Evolutionary conservation across 192 early-diverging fungal genomes (phyloP).

Genomic region (Backusella psychrophila): DNA sequence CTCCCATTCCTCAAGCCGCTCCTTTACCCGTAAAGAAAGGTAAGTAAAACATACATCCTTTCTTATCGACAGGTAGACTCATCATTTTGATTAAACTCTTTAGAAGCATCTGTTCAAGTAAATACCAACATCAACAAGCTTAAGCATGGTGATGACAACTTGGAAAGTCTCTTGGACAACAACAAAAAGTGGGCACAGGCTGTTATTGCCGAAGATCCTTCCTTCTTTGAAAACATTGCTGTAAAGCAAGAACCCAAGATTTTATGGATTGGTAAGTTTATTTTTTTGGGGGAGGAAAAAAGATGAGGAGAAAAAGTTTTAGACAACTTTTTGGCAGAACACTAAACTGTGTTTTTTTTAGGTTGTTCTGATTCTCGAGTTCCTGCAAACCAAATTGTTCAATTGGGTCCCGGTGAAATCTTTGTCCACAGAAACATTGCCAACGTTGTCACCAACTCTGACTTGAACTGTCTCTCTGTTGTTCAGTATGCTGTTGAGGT

Average conservation of each 20-base stretch:
- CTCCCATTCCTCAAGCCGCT: not conserved
- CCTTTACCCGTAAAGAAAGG: not conserved
- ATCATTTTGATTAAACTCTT: not conserved
- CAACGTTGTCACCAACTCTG: constrained; percentile 80
- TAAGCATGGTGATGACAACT: constrained; percentile 16
- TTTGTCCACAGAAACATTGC: constrained; percentile 99
- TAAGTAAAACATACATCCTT: not conserved
- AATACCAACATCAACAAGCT: constrained; percentile 19
- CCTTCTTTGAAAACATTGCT: constrained; percentile 69
- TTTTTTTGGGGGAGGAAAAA: not conserved
- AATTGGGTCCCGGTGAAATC: constrained; percentile 75
- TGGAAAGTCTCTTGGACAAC: constrained; percentile 42
- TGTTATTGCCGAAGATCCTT: constrained; percentile 56
- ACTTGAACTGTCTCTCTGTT: constrained; percentile 80
- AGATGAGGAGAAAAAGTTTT: too few relatives aligned
- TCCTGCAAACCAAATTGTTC: constrained; percentile 75
- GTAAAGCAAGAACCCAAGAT: constrained; percentile 79
- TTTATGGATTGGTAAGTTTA: constrained; percentile 72
- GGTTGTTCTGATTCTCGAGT: constrained; percentile 95
- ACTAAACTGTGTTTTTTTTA: constrained; percentile 16
- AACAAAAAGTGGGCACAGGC: constrained; percentile 66
- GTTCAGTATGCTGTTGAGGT: constrained; percentile 92
- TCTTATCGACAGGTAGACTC: not conserved
- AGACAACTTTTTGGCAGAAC: not conserved
- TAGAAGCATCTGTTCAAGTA: not conserved